These are phyloP conservation scores for Cryptococcus maquisensis DNA, from an alignment of 1,284 basidiomycete genomes.

Conservation along the genomic window DNA sequence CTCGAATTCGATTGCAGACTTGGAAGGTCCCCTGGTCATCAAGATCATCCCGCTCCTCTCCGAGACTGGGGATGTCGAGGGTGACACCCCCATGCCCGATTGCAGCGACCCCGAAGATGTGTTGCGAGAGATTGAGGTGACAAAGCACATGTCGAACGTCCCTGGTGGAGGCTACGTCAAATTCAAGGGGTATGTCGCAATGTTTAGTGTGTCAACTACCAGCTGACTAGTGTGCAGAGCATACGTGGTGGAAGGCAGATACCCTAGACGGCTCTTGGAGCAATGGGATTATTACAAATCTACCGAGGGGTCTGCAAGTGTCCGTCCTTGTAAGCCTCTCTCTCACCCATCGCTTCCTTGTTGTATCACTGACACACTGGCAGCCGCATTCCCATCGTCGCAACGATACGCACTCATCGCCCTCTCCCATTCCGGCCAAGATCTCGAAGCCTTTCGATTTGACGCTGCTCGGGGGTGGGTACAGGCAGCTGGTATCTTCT, in stretches of 20 bases:
- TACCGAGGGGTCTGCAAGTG: conserved; percentile 71
- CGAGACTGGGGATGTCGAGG: neutral
- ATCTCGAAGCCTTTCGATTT: conserved; percentile 79
- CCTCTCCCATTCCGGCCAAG: conserved; percentile 79
- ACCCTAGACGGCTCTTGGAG: conserved; percentile 69
- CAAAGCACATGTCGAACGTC: conserved; percentile 66
- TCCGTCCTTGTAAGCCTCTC: conserved; percentile 66
- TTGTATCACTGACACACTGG: conserved; percentile 58
- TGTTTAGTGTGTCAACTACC: neutral
- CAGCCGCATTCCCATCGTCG: conserved; percentile 54
- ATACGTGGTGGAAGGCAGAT: conserved; percentile 77
- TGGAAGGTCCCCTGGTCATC: conserved; percentile 21
- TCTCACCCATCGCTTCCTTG: neutral
- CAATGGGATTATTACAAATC: conserved; percentile 82
- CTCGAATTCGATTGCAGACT: conserved; percentile 22
- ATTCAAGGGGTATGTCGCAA: conserved; percentile 57
- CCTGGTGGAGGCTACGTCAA: conserved; percentile 68
- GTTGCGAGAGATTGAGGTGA: conserved; percentile 80
- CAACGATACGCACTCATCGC: conserved; percentile 86
- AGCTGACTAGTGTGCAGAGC: conserved; percentile 49
- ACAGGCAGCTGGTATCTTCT: conserved; percentile 82
- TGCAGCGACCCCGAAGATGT: conserved; percentile 74
- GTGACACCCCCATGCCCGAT: conserved; percentile 34
- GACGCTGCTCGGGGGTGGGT: conserved; percentile 62
- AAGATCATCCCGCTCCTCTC: conserved; percentile 29